Conservation (phyloP, 805 yeast species). For the Monosporozyma aquatica region DNA sequence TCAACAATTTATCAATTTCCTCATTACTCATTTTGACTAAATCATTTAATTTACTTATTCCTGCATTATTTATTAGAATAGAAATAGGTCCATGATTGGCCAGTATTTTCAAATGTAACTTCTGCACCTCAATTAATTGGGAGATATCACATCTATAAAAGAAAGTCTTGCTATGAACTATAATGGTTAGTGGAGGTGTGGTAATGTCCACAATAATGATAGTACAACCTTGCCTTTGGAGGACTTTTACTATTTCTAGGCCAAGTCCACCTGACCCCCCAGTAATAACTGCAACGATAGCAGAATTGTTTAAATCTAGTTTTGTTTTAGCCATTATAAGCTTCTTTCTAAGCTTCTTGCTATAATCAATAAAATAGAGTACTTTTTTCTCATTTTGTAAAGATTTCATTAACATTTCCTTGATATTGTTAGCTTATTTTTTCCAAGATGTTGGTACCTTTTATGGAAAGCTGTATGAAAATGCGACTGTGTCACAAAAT, state of each 20-base stretch:
- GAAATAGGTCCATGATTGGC: constrained; percentile 50
- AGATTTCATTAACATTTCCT: no score
- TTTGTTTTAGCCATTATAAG: no score
- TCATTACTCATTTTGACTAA: constrained; percentile 44
- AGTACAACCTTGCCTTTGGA: constrained; percentile 37
- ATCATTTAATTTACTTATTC: constrained; percentile 51
- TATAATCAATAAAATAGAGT: no score
- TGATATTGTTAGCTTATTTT: no score
- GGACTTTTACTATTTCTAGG: constrained; percentile 41
- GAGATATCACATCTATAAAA: constrained; percentile 70
- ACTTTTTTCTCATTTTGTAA: no score
- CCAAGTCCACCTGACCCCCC: constrained; percentile 87
- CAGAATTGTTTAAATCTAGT: constrained; percentile 36
- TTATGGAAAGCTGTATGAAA: no score
- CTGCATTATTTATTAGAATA: constrained; percentile 80
- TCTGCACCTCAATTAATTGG: constrained; percentile 36
- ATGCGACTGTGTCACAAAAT: no score
- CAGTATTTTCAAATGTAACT: constrained; percentile 34
- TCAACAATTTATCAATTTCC: constrained; percentile 54
- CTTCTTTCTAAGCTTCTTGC: no score
- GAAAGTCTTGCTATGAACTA: constrained; percentile 33
- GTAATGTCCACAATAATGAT: constrained; percentile 61
- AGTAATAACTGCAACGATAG: constrained; percentile 59
- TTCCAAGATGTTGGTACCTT: no score
- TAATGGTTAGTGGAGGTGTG: constrained; percentile 22